Base-by-base conservation (phyloP, 2,329 filamentous ascomycete species). In the Xylaria sp. region DNA sequence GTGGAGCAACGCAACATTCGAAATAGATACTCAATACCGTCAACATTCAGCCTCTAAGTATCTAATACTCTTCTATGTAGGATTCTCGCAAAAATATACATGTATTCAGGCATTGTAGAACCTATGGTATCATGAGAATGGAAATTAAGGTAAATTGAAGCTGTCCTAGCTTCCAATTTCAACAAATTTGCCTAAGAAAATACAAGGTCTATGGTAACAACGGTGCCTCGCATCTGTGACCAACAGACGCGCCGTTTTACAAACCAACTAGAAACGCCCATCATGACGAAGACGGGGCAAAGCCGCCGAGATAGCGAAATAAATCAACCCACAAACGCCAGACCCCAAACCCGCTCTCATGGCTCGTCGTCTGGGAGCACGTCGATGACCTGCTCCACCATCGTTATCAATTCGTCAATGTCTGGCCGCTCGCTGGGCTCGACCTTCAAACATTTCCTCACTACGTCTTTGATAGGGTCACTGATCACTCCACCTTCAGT, bases 361-460 rank as follows among this genome's bases (percentile, higher is more conserved):
- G 67, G 70, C 36, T 75, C 75, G 59, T 78, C 76, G 32, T 78
- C 76, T 8, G 76, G 73, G 39, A 78, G 65, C 51, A 77, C 74
- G 24, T 78, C 77, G 19, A 80, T 75, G 4, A 77, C 77, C 42
- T 77, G 69, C 65, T 79, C 76, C 63, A 79, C 75, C 70, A 79
- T 74, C 39, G 64, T 56, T 72, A 79, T 79, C 70, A 80, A 69
- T 70, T 80, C 77, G 50, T 79, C 74, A 66, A 80, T 79, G 59
- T 80, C 78, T 4, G 96, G 96, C 71, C 96, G 85, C 78, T 98
- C 95, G 2, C 86, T 87, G 0, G 95, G 92, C 82, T 99, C 96
- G 32, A 98, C 92, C 74, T 85, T 88, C 77, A 99, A 83, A 81
- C 96, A 99, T 77, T 87, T 90, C 78, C 94, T 86, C 62, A 99